Percentiles rank a stretch among this genome's conserved stretches.
These are phyloP conservation scores for Ramicandelaber brevisporus DNA, from an alignment of 192 early-diverging fungal species.

Conservation along the genomic window DNA sequence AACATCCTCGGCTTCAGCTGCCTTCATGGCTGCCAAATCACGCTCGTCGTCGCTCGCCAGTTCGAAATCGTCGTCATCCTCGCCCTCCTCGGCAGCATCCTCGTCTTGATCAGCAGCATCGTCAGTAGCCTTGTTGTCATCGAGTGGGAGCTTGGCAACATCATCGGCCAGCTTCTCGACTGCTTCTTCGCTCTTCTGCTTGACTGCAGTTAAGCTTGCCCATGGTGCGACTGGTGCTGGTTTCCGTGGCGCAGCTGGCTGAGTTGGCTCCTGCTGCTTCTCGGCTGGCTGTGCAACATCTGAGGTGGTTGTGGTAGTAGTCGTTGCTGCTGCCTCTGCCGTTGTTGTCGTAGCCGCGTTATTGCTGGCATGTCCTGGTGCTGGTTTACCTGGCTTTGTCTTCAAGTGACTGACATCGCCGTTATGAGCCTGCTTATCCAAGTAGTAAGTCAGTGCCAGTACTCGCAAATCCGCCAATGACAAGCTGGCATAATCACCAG, in stretches of 20 bases:
- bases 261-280: too few relatives aligned
- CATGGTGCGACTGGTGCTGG: too few relatives aligned
- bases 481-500: constrained; percentile 68
- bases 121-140: too few relatives aligned
- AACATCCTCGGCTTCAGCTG: neutral
- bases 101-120: too few relatives aligned
- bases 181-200: too few relatives aligned
- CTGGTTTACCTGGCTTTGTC: constrained; percentile 30
- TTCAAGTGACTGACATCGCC: constrained; percentile 41
- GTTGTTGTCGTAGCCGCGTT: too few relatives aligned
- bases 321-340: constrained; percentile 1
- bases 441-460: constrained; percentile 64
- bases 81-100: neutral
- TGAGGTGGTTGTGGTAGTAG: too few relatives aligned
- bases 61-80: constrained; percentile 1
- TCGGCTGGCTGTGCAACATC: neutral
- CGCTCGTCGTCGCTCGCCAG: constrained; percentile 3
- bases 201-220: too few relatives aligned
- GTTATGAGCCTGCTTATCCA: constrained; percentile 57
- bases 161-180: too few relatives aligned
- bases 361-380: neutral
- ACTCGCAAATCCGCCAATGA: constrained; percentile 68
- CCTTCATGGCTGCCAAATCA: constrained; percentile 2
- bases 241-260: too few relatives aligned
- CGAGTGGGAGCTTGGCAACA: too few relatives aligned